Base-by-base conservation (phyloP, 768 basidiomycete genomes). In the Phylloporus rhodoxanthus region DNA sequence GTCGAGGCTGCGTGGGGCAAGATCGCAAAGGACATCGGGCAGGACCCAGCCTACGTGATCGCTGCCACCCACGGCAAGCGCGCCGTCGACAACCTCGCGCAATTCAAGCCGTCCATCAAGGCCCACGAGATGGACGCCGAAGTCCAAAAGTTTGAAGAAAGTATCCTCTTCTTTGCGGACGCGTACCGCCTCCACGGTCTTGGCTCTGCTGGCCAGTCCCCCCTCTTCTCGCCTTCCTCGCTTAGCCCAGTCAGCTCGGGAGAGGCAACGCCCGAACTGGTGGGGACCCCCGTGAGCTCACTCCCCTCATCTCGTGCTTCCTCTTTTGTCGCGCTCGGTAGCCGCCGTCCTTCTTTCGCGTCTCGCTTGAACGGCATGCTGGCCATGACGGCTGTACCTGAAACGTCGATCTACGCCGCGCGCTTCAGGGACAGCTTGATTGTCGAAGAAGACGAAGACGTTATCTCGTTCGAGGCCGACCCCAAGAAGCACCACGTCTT, bases 11-110 rank as follows among this genome's bases (percentile, higher is more conserved):
- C 85, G 4, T 87, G 85, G 85, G 78, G 78, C 26, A 79, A 79
- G 58, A 84, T 87, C 38, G 85, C 85, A 2, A 69, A 70, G 44
- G 84, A 86, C 62, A 76, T 87, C 44, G 82, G 82, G 47, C 76
- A 79, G 66, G 82, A 84, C 65, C 81, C 82, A 7, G 72, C 74
- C 49, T 73, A 78, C 48, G 82, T 85, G 54, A 84, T 87, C 59
- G 81, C 79, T 9, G 81, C 82, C 33, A 87, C 85, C n/a, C 85
- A 88, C 64, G 85, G 85, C 59, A 82, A 85, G 61, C 81, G 85
- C 52, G 86, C 85, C 10, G 73, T 84, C 60, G 85, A 87, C 70
- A 88, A 87, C 68, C 78, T 87, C 55, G 64, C 75, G 4, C 71
- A 74, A 43, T 81, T 81, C 71, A 81, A 78, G 59, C 81, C 82